Conservation (phyloP, 1,284 basidiomycete species). For the Vanrija humicola region DNA sequence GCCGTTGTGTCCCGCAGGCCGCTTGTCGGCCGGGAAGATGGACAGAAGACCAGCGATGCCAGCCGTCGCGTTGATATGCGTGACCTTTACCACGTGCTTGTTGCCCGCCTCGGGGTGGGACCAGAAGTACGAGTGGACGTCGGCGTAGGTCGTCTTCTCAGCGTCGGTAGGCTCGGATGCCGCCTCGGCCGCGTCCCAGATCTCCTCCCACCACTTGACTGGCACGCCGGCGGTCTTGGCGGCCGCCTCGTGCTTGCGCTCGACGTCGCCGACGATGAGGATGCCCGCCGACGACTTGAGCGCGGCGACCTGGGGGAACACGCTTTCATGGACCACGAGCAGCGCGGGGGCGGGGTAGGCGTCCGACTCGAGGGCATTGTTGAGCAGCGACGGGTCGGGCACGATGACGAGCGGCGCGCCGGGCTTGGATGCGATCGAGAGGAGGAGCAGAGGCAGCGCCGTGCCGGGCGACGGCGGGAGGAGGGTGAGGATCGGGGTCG, state of each 20-base stretch:
- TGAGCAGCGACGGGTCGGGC: conserved; percentile 25
- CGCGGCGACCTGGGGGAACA: conserved; percentile 23
- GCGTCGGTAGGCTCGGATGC: background rate
- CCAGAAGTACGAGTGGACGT: conserved; percentile 41
- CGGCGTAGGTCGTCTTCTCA: conserved; percentile 6
- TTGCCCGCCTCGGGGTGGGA: conserved; percentile 1
- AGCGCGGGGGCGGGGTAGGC: conserved; percentile 28
- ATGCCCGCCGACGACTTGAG: conserved; percentile 16
- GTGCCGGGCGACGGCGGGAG: conserved; percentile 34
- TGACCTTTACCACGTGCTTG: conserved; percentile 28
- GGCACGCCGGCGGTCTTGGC: background rate
- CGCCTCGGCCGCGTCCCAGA: conserved; percentile 37
- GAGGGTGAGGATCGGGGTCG: conserved; percentile 28
- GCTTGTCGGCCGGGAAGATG: conserved; percentile 47
- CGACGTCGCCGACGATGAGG: conserved; percentile 35
- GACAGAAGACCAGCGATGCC: conserved; percentile 46
- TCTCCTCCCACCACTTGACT: conserved; percentile 39
- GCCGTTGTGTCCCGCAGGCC: conserved; percentile 29
- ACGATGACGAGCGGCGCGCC: conserved; percentile 33
- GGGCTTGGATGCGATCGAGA: conserved; percentile 29
- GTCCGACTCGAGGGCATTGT: conserved; percentile 14
- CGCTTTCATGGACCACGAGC: conserved; percentile 31
- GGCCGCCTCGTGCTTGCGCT: conserved; percentile 4
- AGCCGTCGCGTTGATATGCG: conserved; percentile 46
- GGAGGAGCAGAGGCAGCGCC: conserved; percentile 36